Percentiles rank a stretch among this genome's conserved stretches.
Evolutionary conservation across 2,329 filamentous ascomycete species (phyloP).

Genomic region (Decorospora gaudefroyi): DNA sequence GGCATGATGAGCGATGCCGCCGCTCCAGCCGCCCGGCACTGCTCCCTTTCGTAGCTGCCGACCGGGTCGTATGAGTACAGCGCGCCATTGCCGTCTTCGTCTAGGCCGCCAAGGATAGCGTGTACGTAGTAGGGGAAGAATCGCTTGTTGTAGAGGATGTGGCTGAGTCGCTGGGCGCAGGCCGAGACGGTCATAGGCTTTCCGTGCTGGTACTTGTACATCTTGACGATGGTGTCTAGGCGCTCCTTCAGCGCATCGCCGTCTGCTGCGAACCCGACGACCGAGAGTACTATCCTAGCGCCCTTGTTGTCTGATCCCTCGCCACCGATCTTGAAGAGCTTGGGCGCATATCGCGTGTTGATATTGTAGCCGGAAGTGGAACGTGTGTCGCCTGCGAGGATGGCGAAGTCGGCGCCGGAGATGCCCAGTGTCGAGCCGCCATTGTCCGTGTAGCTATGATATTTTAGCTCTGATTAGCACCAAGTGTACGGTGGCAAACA

Average conservation of each 20-base stretch:
- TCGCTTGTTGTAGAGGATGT: slow-evolving; percentile 94
- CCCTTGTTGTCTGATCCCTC: slow-evolving; percentile 83
- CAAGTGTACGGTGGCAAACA: slow-evolving; percentile 37
- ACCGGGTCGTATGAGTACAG: slow-evolving; percentile 98
- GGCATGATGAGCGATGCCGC: slow-evolving; percentile 97
- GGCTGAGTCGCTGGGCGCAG: slow-evolving; percentile 91
- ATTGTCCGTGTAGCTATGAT: slow-evolving; percentile 87
- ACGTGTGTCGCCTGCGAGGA: slow-evolving; percentile 96
- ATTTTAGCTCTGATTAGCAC: slow-evolving; percentile 22
- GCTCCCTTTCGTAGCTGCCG: slow-evolving; percentile 95
- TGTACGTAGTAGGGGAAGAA: slow-evolving; percentile 99
- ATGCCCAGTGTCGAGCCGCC: slow-evolving; percentile 96
- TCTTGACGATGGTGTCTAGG: slow-evolving; percentile 92
- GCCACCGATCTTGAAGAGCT: slow-evolving; percentile 96
- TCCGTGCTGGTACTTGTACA: slow-evolving; percentile 97
- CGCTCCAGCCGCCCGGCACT: slow-evolving; percentile 90
- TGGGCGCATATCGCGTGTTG: slow-evolving; percentile 93
- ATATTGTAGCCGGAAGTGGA: slow-evolving; percentile 95
- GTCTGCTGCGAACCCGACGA: slow-evolving; percentile 95
- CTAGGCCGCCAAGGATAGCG: slow-evolving; percentile 89
- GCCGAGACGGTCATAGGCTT: slow-evolving; percentile 95
- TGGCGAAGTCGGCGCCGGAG: slow-evolving; percentile 89
- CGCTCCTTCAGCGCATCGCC: slow-evolving; percentile 92
- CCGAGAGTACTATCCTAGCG: slow-evolving; percentile 84
- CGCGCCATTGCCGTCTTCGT: slow-evolving; percentile 91